Evolutionary conservation across 805 yeast genomes (phyloP).

Genomic region (Sugiyamaella smithiae): DNA sequence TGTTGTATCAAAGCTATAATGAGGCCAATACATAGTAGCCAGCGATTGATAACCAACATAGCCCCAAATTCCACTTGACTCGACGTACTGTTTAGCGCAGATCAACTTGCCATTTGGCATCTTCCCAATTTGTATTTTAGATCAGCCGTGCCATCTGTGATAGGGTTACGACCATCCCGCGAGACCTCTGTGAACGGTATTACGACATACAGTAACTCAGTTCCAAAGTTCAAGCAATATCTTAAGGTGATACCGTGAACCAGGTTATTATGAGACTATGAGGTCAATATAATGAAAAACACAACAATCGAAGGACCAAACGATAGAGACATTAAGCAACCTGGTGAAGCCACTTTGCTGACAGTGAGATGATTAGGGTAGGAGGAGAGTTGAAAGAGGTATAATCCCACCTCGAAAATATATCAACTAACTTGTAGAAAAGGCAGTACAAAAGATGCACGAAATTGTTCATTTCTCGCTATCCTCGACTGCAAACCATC

Average conservation of each 20-base stretch:
- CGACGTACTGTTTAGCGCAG: background rate
- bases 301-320: too few relatives aligned
- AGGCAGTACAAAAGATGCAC: slow-evolving; percentile 45
- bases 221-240: too few relatives aligned
- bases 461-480: slow-evolving; percentile 72
- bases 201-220: too few relatives aligned
- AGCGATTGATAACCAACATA: background rate
- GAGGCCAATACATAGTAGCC: background rate
- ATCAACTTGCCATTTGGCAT: slow-evolving; percentile 2
- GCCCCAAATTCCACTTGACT: background rate
- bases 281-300: too few relatives aligned
- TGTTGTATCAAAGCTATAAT: background rate
- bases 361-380: too few relatives aligned
- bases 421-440: background rate
- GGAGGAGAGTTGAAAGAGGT: background rate
- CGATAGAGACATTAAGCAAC: too few relatives aligned
- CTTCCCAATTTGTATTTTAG: background rate
- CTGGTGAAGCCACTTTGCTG: too few relatives aligned
- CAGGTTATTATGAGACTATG: too few relatives aligned
- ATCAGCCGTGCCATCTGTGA: slow-evolving; percentile 1
- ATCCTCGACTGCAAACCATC: slow-evolving; percentile 71
- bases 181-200: too few relatives aligned
- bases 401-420: background rate
- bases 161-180: too few relatives aligned
- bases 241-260: too few relatives aligned